Conservation (phyloP, 2,329 filamentous ascomycete genomes). For the Ophiocordyceps australis region DNA sequence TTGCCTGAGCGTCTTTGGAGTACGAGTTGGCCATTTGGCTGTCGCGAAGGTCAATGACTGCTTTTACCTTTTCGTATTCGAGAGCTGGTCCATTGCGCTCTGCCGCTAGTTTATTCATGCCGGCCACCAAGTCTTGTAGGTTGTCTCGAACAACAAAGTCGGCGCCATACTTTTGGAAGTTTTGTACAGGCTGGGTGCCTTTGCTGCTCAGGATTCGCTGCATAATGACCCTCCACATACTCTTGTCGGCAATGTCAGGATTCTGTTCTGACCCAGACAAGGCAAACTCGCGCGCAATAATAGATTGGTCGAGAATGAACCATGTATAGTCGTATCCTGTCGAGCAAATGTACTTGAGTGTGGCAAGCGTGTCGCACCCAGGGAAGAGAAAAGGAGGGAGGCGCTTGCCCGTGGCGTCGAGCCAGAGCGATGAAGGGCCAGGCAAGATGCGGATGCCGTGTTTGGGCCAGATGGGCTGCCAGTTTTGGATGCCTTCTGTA, state of each 20-base stretch:
- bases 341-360: constrained; percentile 37
- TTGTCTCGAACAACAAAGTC: constrained; percentile 42
- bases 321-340: constrained; percentile 46
- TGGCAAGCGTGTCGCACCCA: constrained; percentile 36
- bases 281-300: constrained; percentile 42
- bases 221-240: constrained; percentile 29
- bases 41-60: constrained; percentile 33
- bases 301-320: constrained; percentile 40
- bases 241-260: constrained; percentile 39
- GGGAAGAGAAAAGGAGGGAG: constrained; percentile 38
- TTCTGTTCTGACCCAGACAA: constrained; percentile 47
- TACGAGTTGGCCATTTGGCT: constrained; percentile 35
- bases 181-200: constrained; percentile 35
- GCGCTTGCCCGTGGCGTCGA: constrained; percentile 39
- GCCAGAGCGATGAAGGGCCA: constrained; percentile 42
- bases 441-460: constrained; percentile 44
- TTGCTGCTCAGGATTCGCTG: constrained; percentile 33
- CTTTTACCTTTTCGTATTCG: constrained; percentile 21
- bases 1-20: constrained; percentile 42
- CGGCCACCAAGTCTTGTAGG: constrained; percentile 32
- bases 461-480: constrained; percentile 41
- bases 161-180: constrained; percentile 37
- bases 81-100: constrained; percentile 27
- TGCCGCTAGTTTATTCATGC: constrained; percentile 38
- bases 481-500: constrained; percentile 42